Evolutionary conservation across 345 rosid species (phyloP).

Genomic region (Triadica sebifera): DNA sequence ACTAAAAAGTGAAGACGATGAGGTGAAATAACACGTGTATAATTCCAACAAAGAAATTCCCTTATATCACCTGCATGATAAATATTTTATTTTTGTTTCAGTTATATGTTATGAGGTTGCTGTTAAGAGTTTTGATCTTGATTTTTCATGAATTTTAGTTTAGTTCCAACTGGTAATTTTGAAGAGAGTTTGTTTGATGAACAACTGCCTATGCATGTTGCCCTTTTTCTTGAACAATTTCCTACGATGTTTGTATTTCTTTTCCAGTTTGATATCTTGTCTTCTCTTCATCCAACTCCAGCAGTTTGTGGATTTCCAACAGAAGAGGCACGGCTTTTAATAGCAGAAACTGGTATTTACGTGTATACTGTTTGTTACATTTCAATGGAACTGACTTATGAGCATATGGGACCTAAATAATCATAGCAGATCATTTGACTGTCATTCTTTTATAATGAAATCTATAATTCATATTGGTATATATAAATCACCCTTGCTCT

Average conservation of each 20-base stretch:
- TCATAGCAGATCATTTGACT: not conserved
- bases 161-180: not conserved
- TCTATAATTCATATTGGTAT: no score
- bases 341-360: constrained; percentile 64
- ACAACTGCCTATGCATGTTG: not conserved
- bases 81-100: not conserved
- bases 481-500: not conserved
- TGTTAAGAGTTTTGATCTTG: not conserved
- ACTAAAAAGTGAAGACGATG: constrained; percentile 77
- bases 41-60: constrained; percentile 5
- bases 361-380: not conserved
- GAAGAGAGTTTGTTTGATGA: not conserved
- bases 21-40: constrained; percentile 39
- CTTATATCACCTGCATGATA: not conserved
- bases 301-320: constrained; percentile 88
- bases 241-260: not conserved
- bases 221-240: not conserved
- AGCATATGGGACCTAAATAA: not conserved
- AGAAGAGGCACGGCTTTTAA: constrained; percentile 73
- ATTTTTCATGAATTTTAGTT: not conserved
- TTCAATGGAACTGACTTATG: not conserved
- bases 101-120: not conserved
- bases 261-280: constrained; percentile 66
- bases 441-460: constrained; percentile 9
- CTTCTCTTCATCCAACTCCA: constrained; percentile 82